A percentile compares a stretch with the other conserved stretches of the same genome.
Evolutionary conservation across 2,329 filamentous ascomycete species (phyloP).

Genomic region (Phaeosphaeria sp.): DNA sequence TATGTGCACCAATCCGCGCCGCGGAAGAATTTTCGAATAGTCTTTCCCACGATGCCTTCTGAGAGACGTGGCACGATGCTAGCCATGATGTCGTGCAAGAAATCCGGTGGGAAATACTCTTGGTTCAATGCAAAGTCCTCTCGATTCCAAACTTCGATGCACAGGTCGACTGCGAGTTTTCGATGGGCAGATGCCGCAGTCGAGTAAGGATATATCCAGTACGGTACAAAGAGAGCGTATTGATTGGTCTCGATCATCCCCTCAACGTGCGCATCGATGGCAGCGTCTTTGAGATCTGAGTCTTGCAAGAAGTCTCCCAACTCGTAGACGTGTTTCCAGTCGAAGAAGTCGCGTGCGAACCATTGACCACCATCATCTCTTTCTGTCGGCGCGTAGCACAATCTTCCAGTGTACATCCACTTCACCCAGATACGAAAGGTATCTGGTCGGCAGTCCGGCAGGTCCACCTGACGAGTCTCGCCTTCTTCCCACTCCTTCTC

Average conservation of each 20-base stretch:
- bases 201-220: background rate
- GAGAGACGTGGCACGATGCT: background rate
- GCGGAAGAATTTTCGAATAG: background rate
- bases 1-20: constrained; percentile 3
- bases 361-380: background rate
- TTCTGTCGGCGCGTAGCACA: background rate
- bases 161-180: background rate
- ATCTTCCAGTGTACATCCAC: background rate
- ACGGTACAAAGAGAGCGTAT: background rate
- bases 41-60: background rate
- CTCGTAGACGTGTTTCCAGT: background rate
- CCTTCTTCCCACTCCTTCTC: background rate
- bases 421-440: background rate
- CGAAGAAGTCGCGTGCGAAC: background rate
- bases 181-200: background rate
- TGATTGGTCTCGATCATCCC: background rate
- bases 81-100: constrained; percentile 1
- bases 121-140: background rate
- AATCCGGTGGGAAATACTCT: background rate
- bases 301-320: background rate
- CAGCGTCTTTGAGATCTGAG: background rate
- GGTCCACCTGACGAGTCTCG: background rate
- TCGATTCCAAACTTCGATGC: background rate
- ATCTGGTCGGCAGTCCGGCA: background rate
- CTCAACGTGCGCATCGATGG: background rate